A percentile compares a stretch with the other conserved stretches of the same genome.
These are phyloP conservation scores for Aspergillus bertholletiae DNA, from an alignment of 495 filamentous ascomycete species.

Conservation along the genomic window DNA sequence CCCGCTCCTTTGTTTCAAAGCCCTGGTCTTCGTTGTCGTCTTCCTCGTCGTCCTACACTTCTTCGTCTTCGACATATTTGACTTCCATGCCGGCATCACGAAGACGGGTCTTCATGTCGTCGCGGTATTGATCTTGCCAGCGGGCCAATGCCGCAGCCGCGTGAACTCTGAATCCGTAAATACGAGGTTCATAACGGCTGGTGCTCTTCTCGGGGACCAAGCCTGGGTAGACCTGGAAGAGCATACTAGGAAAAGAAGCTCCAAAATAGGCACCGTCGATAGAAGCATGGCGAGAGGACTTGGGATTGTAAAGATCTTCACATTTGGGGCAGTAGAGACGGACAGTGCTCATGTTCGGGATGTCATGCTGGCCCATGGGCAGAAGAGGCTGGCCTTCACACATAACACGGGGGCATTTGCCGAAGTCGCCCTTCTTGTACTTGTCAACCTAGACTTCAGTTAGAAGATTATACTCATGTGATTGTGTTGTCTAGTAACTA, in stretches of 20 bases:
- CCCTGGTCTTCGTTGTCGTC: slow-evolving; percentile 36
- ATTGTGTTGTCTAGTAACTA: neutral
- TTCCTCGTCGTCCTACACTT: slow-evolving; percentile 47
- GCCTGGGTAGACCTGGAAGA: slow-evolving; percentile 96
- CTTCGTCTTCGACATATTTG: slow-evolving; percentile 54
- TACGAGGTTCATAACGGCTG: slow-evolving; percentile 79
- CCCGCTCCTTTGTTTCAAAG: slow-evolving; percentile 27
- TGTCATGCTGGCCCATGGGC: slow-evolving; percentile 87
- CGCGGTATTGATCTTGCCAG: slow-evolving; percentile 81
- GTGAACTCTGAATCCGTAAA: slow-evolving; percentile 95
- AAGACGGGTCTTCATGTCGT: slow-evolving; percentile 71
- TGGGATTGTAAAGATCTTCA: slow-evolving; percentile 98
- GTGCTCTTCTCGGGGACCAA: slow-evolving; percentile 80
- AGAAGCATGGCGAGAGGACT: slow-evolving; percentile 88
- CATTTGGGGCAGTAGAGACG: slow-evolving; percentile 96
- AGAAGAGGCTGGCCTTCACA: slow-evolving; percentile 89
- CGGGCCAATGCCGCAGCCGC: slow-evolving; percentile 80
- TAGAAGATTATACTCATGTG: neutral
- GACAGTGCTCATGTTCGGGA: slow-evolving; percentile 78
- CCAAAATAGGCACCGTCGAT: slow-evolving; percentile 99
- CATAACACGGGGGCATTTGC: slow-evolving; percentile 94
- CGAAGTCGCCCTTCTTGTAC: slow-evolving; percentile 97
- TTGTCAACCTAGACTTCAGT: slow-evolving; percentile 74
- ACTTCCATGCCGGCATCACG: slow-evolving; percentile 50
- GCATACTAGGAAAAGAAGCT: slow-evolving; percentile 95